Evolutionary conservation across 352 stramenopile genomes (phyloP).

Genomic region (Globisporangium middletonii): DNA sequence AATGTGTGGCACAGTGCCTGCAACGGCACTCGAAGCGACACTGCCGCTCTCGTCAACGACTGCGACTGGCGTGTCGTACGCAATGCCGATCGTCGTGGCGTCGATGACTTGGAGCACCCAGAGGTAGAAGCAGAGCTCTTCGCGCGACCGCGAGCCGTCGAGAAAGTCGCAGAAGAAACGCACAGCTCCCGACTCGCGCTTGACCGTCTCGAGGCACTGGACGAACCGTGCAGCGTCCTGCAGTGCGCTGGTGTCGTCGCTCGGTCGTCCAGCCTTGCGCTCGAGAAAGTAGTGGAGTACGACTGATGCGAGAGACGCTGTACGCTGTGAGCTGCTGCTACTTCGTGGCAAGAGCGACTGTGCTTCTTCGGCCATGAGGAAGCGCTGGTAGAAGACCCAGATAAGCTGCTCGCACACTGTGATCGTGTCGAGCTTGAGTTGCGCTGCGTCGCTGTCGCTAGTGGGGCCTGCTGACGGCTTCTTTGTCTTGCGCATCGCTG

Average conservation of each 20-base stretch:
- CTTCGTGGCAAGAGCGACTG: constrained; percentile 13
- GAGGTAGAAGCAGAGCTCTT: constrained; percentile 50
- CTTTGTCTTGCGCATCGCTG: constrained; percentile 4
- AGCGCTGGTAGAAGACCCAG: constrained; percentile 53
- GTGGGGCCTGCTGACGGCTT: not conserved
- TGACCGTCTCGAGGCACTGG: constrained; percentile 24
- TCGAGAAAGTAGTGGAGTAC: constrained; percentile 58
- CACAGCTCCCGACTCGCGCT: constrained; percentile 23
- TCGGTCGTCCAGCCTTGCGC: constrained; percentile 14
- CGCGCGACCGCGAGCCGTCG: constrained; percentile 22
- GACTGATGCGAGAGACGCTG: constrained; percentile 20
- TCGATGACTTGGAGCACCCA: constrained; percentile 50
- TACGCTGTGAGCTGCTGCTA: not conserved
- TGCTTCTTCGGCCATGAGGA: constrained; percentile 45
- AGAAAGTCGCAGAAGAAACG: constrained; percentile 60
- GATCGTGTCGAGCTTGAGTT: constrained; percentile 6
- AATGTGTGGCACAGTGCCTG: constrained; percentile 13
- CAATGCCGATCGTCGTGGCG: constrained; percentile 34
- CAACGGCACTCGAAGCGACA: not conserved
- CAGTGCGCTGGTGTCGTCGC: constrained; percentile 23
- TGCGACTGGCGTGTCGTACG: constrained; percentile 28
- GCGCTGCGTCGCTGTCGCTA: not conserved
- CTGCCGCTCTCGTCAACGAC: not conserved
- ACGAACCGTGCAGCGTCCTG: constrained; percentile 32
- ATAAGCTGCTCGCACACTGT: constrained; percentile 29